Conservation (phyloP, 371 early-diverging fungal genomes). For the Mortierella polycephala region DNA sequence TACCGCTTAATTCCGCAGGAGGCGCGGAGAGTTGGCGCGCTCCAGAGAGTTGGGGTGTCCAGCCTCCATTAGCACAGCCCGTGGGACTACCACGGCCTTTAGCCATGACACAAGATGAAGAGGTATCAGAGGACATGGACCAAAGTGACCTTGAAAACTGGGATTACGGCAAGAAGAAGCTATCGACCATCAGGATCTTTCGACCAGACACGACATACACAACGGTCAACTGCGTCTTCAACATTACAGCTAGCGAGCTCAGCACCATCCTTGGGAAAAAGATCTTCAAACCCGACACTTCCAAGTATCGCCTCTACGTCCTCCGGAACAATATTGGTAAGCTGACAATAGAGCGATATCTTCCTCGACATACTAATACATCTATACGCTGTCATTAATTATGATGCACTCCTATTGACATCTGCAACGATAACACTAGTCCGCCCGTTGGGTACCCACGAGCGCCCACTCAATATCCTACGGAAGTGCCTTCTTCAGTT, state of each 20-base stretch:
- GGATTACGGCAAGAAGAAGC: slow-evolving; percentile 37
- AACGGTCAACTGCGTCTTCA: slow-evolving; percentile 74
- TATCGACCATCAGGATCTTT: slow-evolving; percentile 67
- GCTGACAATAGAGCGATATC: background rate
- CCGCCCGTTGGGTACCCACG: slow-evolving; percentile 70
- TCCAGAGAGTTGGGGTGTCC: slow-evolving; percentile 51
- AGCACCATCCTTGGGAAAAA: slow-evolving; percentile 77
- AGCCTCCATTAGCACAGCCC: slow-evolving; percentile 12
- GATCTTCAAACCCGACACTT: slow-evolving; percentile 80
- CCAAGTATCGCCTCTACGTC: slow-evolving; percentile 76
- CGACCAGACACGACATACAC: slow-evolving; percentile 81
- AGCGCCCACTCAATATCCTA: slow-evolving; percentile 78
- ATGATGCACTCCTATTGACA: too few relatives aligned
- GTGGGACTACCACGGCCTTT: slow-evolving; percentile 19
- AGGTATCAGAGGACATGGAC: slow-evolving; percentile 32
- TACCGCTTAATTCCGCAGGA: slow-evolving; percentile 11
- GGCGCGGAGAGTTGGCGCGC: slow-evolving; percentile 40
- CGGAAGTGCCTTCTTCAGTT: slow-evolving; percentile 76
- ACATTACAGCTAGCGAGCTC: slow-evolving; percentile 78
- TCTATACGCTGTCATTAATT: too few relatives aligned
- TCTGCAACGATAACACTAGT: slow-evolving; percentile 5
- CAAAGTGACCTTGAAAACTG: slow-evolving; percentile 33
- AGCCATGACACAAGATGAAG: slow-evolving; percentile 21
- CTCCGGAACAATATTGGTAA: slow-evolving; percentile 69
- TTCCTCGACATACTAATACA: too few relatives aligned